Conservation (phyloP, 176 grass and related monocot genomes). For the Oryza rufipogon region DNA sequence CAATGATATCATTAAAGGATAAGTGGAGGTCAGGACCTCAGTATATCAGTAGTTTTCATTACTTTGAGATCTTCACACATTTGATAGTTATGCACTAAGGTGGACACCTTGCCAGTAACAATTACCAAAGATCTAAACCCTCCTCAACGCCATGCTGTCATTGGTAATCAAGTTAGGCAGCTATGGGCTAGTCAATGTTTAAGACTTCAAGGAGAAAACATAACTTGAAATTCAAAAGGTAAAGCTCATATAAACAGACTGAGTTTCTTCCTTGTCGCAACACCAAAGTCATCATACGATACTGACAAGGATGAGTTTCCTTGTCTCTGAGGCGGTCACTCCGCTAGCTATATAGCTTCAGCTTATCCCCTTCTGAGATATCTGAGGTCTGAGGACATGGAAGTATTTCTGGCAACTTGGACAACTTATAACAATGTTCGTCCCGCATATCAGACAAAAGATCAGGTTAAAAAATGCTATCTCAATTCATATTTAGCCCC, state of each 20-base stretch:
- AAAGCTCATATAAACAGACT: background rate
- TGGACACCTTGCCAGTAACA: background rate
- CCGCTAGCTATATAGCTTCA: too few species aligned
- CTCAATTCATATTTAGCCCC: too few species aligned
- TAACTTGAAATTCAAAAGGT: background rate
- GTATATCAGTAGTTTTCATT: conserved; percentile 8
- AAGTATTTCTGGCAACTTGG: too few species aligned
- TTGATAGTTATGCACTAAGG: background rate
- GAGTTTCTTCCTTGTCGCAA: conserved; percentile 6
- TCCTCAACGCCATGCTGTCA: background rate
- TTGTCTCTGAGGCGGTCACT: too few species aligned
- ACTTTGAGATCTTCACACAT: background rate
- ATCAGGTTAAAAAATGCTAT: too few species aligned
- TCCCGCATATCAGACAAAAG: too few species aligned
- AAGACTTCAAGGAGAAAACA: conserved; percentile 15
- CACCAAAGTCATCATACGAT: conserved; percentile 5
- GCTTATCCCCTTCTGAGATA: too few species aligned
- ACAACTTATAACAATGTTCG: too few species aligned
- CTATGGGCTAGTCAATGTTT: background rate
- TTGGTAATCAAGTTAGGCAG: background rate
- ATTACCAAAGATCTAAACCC: background rate
- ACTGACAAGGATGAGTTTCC: background rate
- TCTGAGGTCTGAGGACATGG: too few species aligned
- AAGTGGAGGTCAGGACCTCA: background rate
- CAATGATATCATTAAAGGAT: background rate